These are phyloP conservation scores for Nemania sp. DNA, from an alignment of 2,329 filamentous ascomycete species.

Conservation along the genomic window DNA sequence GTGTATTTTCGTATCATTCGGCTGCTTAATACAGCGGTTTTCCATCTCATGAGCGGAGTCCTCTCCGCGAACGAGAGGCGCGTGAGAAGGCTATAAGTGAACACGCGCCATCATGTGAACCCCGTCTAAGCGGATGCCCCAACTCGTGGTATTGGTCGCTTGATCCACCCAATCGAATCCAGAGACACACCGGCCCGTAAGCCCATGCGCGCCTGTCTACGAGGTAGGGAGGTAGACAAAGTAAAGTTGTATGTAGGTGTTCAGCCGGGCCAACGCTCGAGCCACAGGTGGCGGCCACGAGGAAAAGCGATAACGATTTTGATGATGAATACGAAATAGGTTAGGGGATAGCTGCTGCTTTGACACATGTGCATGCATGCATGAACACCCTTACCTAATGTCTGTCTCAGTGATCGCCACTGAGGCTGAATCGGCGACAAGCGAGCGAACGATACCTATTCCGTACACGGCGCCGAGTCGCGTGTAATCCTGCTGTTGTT, in stretches of 20 bases:
- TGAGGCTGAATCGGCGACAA: conserved; percentile 14
- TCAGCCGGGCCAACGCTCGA: not conserved
- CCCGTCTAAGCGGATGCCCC: conserved; percentile 1
- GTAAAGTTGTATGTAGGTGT: too few species aligned
- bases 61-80: conserved; percentile 6
- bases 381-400: not conserved
- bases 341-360: not conserved
- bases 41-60: conserved; percentile 18
- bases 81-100: conserved; percentile 17
- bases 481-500: not conserved
- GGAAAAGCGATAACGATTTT: not conserved
- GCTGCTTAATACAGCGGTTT: not conserved
- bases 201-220: not conserved
- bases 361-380: not conserved
- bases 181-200: not conserved
- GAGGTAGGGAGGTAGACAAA: too few species aligned
- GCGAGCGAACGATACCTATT: too few species aligned
- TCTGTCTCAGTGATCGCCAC: conserved; percentile 8
- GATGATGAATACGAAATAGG: not conserved
- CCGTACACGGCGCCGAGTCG: not conserved
- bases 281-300: not conserved
- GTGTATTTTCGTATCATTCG: not conserved
- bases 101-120: conserved; percentile 24
- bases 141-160: conserved; percentile 22
- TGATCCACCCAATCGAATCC: conserved; percentile 16